Evolutionary conservation across 139 green algal species (phyloP), one percentile per base, ranked within the genome.

Genomic region (Eudorina sp.): DNA sequence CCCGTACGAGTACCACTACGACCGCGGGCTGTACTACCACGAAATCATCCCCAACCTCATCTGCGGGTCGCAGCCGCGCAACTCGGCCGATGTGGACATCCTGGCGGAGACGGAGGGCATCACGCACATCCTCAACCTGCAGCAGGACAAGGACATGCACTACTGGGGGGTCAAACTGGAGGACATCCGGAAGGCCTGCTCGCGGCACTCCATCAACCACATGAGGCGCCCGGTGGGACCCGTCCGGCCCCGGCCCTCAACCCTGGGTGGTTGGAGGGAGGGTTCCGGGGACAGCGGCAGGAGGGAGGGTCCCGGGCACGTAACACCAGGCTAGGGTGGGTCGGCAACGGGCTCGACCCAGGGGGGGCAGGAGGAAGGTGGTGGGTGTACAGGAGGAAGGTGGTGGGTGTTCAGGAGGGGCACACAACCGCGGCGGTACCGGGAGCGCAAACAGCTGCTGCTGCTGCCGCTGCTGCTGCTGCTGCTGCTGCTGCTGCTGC

Each of bases 1-100:
- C 11, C 92, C 93, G 4, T 96, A 91, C 46, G 88, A 93, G 76
- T 96, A 96, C 55, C 83, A 94, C 84, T 94, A 89, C 48, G 93
- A 96, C 40, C 85, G 91, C 27, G 88, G 90, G 48, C n/a, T 86
- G 53, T 97, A 97, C 92, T 95, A 94, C 83, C 95, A 97, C 83
- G 94, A 96, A 80, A 88, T 97, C 8, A 21, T 64, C 0, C 83
- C 81, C 1, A 82, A 92, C 60, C 82, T 97, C 7, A 85, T 97
- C 4, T 93, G 93, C 34, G 94, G 95, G 45, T 92, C 91, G 53
- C 62, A 81, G 55, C 84, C 58, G 2, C 48, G 89, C 11, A 92
- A 86, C 53, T 29, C 89, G 18, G 38, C 58, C 0, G 95, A 98
- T 29, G 83, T 97, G 11, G 84, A 93, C 19, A 60, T 81, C 19